These are phyloP conservation scores for Hypholoma fasciculare DNA, from an alignment of 768 basidiomycete genomes.

Conservation along the genomic window DNA sequence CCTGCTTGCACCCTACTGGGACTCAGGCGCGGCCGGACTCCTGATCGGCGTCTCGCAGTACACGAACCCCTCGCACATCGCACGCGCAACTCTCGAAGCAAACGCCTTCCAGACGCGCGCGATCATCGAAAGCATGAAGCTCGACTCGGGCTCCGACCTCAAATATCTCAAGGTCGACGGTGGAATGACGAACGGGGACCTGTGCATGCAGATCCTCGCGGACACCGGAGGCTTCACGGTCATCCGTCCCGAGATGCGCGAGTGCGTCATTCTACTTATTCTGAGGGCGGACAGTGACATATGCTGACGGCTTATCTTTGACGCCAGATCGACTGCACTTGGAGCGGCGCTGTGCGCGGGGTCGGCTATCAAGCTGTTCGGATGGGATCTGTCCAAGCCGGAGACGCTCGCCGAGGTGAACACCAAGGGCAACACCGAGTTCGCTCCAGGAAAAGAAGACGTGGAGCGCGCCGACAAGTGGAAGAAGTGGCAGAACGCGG, in stretches of 20 bases:
- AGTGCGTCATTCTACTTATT: conserved; percentile 51
- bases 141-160: conserved; percentile 80
- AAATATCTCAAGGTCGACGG: conserved; percentile 94
- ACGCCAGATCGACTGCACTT: conserved; percentile 82
- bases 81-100: conserved; percentile 93
- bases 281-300: background rate
- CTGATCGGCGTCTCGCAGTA: conserved; percentile 87
- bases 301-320: background rate
- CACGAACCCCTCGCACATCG: conserved; percentile 91
- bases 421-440: conserved; percentile 74
- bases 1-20: conserved; percentile 97
- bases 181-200: conserved; percentile 95
- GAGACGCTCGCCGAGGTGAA: conserved; percentile 87
- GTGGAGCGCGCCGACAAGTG: conserved; percentile 64
- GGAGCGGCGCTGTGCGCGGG: conserved; percentile 95
- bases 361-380: conserved; percentile 82
- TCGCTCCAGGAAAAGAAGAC: conserved; percentile 56
- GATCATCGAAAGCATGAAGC: conserved; percentile 92
- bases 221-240: conserved; percentile 93
- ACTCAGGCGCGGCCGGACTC: conserved; percentile 84
- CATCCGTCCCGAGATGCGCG: conserved; percentile 93
- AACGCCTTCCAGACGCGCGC: conserved; percentile 96
- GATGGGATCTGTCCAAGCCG: conserved; percentile 87
- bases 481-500: conserved; percentile 85
- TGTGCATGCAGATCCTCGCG: conserved; percentile 84